Evolutionary conservation across 1,139 yeast species (phyloP).

Genomic region (Yamadazyma songkhlaensis): DNA sequence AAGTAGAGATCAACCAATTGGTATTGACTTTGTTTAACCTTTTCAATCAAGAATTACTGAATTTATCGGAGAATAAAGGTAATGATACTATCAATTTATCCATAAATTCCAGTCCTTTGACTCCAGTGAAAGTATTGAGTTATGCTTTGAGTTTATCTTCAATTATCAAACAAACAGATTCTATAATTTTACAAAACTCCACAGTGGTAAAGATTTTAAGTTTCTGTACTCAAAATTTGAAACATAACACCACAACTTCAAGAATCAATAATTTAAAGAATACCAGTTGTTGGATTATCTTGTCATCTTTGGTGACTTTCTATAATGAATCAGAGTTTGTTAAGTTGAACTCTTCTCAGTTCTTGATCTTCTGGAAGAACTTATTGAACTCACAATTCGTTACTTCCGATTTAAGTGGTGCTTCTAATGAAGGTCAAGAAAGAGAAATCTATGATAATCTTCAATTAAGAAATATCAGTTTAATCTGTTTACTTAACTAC

Average conservation of each 20-base stretch:
- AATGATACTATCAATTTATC: conserved; percentile 14
- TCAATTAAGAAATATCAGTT: conserved; percentile 38
- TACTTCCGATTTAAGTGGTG: conserved; percentile 25
- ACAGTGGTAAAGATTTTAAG: conserved; percentile 42
- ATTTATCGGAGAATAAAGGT: conserved; percentile 16
- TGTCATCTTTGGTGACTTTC: conserved; percentile 75
- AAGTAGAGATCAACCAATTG: conserved; percentile 36
- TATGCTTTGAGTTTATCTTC: conserved; percentile 39
- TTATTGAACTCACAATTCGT: conserved; percentile 58
- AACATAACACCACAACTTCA: conserved; percentile 28
- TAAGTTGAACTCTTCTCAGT: conserved; percentile 70
- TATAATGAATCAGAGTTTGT: conserved; percentile 59
- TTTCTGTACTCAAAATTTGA: conserved; percentile 48
- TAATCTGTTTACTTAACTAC: conserved; percentile 41
- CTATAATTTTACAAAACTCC: conserved; percentile 38
- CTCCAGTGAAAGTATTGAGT: conserved; percentile 26
- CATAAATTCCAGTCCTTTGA: conserved; percentile 23
- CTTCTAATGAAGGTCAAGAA: conserved; percentile 22
- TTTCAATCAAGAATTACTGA: conserved; percentile 33
- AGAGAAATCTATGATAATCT: conserved; percentile 37
- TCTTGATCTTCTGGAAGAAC: conserved; percentile 77
- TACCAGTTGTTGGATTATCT: conserved; percentile 63
- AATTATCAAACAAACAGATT: conserved; percentile 37
- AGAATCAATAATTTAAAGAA: conserved; percentile 20
- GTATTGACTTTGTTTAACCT: conserved; percentile 31